A percentile compares a stretch with the other conserved stretches of the same genome.
These are phyloP conservation scores for Colletotrichum filicis DNA, from an alignment of 2,329 filamentous ascomycete species.

Conservation along the genomic window DNA sequence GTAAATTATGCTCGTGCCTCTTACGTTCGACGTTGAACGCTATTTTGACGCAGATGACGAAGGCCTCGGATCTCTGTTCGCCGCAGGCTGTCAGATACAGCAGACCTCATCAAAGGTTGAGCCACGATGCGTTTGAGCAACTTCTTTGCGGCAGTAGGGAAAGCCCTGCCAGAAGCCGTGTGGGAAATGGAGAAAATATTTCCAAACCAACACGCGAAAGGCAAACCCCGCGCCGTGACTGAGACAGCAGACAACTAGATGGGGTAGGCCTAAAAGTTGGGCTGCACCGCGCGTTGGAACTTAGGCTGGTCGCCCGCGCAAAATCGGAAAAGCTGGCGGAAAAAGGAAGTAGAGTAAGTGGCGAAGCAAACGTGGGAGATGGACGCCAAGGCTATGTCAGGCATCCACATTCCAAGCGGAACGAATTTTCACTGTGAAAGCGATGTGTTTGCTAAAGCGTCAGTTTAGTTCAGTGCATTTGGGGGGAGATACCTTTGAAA, in stretches of 20 bases:
- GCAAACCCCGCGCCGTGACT: not conserved
- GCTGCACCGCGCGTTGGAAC: not conserved
- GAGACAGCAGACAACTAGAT: not conserved
- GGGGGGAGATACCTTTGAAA: not conserved
- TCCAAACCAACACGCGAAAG: not conserved
- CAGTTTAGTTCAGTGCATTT: not conserved
- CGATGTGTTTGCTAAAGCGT: not conserved
- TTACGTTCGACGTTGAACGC: not conserved
- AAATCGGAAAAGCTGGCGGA: not conserved
- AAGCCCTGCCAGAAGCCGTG: not conserved
- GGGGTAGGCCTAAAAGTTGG: not conserved
- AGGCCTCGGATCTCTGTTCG: too few species aligned
- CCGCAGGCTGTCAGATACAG: not conserved
- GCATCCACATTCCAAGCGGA: not conserved
- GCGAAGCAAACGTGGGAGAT: not conserved
- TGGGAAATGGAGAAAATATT: not conserved
- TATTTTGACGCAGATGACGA: not conserved
- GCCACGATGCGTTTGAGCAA: not conserved
- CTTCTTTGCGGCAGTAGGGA: not conserved
- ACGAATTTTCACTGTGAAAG: not conserved
- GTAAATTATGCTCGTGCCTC: not conserved
- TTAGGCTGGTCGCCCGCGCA: not conserved
- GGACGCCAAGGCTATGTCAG: not conserved
- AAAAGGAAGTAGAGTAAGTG: not conserved
- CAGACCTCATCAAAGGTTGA: not conserved